Evolutionary conservation across 129 eudicot genomes (phyloP), one percentile per base, ranked within the genome.

Genomic region (Escallonia herrerae): DNA sequence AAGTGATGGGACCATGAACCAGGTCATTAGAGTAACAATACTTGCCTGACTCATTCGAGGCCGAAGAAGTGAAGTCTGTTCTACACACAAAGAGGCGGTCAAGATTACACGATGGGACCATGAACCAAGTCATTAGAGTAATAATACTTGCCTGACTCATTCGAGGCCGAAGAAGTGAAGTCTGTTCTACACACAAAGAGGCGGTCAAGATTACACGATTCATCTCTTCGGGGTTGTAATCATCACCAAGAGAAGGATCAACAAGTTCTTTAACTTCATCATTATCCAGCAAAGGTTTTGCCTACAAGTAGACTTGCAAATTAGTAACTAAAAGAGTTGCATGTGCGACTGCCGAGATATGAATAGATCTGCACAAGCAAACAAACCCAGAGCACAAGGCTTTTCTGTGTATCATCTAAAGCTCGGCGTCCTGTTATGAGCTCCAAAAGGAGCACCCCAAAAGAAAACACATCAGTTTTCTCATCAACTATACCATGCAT

Each of bases 401-500:
- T 89, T 58, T 74, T 76, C 5, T 61, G 77, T 50, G 89, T 68
- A 42, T 83, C 86, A 54, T 89, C 91, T 56, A 89, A 51, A 63
- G 94, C 96, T 78, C 50, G 79, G 7, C 87, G 83, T 52, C 96
- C 87, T 14, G 87, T 80, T 66, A 89, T 75, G 47, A 89, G 77
- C 73, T 89, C 96, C 79, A 89, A 80, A 42, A 89, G 66, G 53
- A 89, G 73, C 65, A 89, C 96, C 12, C 96, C 96, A 49, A 73
- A 89, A 44, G 96, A 77, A 73, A 70, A 89, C 3, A 85, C 86
- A 58, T 89, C 95, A 8, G 81, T 89, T 60, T 88, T 88, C 73
- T 88, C 91, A 70, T 88, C 91, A 40, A 89, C 94, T 59, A 86
- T 81, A 22, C 97, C 97, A 8, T 90, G 90, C 95, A 90, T 83